phyloP scores from a whole-genome alignment of 352 stramenopile genomes.

The Pythium utonaiense region DNA sequence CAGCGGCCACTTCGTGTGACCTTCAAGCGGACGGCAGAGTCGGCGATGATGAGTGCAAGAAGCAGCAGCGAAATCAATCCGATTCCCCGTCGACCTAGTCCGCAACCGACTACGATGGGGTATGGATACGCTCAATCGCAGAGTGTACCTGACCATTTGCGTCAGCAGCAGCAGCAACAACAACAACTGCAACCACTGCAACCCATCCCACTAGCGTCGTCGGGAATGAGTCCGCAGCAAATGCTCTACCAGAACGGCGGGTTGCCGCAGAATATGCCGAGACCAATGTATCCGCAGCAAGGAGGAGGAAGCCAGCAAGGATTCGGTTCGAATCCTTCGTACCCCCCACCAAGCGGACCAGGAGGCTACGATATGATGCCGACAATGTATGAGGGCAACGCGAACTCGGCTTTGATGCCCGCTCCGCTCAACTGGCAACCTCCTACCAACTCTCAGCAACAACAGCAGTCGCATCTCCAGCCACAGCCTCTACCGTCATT shows the following conservation, averaged over 20 bases:
- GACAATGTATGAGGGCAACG: background rate
- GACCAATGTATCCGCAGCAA: slow-evolving; percentile 19
- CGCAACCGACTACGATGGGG: background rate
- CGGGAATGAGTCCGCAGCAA: slow-evolving; percentile 1
- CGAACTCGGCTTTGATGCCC: background rate
- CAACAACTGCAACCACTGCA: background rate
- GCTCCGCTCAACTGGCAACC: slow-evolving; percentile 7
- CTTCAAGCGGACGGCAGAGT: slow-evolving; percentile 41
- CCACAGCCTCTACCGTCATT: background rate
- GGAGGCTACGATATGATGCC: slow-evolving; percentile 14
- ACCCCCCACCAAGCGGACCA: background rate
- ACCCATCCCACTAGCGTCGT: background rate
- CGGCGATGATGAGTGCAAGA: slow-evolving; percentile 2
- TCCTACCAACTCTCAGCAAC: background rate
- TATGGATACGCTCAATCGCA: slow-evolving; percentile 4
- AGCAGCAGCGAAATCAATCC: background rate
- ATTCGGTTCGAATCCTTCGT: background rate
- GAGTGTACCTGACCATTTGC: background rate
- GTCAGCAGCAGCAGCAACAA: slow-evolving; percentile 2
- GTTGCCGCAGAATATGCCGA: background rate
- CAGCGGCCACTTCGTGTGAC: slow-evolving; percentile 66
- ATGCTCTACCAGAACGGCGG: slow-evolving; percentile 10
- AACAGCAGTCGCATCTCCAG: slow-evolving; percentile 7
- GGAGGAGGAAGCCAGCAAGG: background rate
- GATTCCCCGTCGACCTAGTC: background rate